Percentiles rank a stretch among this genome's conserved stretches.
These are phyloP conservation scores for Solanum piurae DNA, from an alignment of 257 asterid species.

Conservation along the genomic window DNA sequence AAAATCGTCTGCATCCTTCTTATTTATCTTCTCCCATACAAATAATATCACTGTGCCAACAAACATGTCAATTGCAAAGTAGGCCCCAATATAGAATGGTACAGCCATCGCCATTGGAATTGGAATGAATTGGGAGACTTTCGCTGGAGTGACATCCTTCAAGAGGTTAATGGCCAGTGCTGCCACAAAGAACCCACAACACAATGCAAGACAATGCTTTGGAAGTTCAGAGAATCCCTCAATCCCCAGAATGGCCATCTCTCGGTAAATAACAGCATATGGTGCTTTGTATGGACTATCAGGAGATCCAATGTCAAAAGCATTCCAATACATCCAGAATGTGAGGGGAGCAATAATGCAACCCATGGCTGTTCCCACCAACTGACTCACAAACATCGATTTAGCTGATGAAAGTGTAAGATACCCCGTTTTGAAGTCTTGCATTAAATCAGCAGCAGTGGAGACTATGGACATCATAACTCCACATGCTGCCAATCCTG, in stretches of 20 bases:
- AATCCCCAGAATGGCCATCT: constrained; percentile 91
- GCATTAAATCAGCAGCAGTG: constrained; percentile 95
- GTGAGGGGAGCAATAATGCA: constrained; percentile 91
- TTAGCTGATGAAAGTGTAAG: constrained; percentile 84
- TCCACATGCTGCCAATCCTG: constrained; percentile 90
- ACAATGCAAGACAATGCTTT: constrained; percentile 68
- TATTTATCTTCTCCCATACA: constrained; percentile 70
- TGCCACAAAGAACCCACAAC: constrained; percentile 65
- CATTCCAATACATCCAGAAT: constrained; percentile 90
- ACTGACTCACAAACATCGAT: constrained; percentile 91
- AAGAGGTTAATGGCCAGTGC: constrained; percentile 57
- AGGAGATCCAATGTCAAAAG: constrained; percentile 86
- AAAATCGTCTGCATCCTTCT: constrained; percentile 67
- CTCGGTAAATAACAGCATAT: constrained; percentile 75
- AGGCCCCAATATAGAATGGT: constrained; percentile 90
- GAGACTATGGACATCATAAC: constrained; percentile 96
- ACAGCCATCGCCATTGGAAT: constrained; percentile 97
- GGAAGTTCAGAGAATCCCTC: constrained; percentile 94
- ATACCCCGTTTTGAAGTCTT: constrained; percentile 85
- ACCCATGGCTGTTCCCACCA: constrained; percentile 93
- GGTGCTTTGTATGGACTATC: constrained; percentile 97
- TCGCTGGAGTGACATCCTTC: constrained; percentile 53
- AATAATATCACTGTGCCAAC: constrained; percentile 76
- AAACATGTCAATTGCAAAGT: constrained; percentile 94
- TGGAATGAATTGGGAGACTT: constrained; percentile 61